Evolutionary conservation across 768 basidiomycete species (phyloP).

Genomic region (Russula virescens): DNA sequence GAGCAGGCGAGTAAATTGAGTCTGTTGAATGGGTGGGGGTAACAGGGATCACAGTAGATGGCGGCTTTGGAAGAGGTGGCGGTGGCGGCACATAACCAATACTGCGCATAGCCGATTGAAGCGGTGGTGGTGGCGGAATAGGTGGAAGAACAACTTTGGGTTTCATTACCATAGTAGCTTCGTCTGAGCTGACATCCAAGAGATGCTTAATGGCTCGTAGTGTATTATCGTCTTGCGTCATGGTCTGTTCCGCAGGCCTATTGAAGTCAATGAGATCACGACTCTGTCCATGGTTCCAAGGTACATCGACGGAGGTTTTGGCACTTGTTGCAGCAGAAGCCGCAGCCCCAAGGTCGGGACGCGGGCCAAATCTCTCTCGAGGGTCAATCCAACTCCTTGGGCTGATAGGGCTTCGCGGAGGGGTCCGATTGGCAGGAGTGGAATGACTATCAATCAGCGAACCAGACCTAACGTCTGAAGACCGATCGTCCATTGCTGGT

Average conservation of each 20-base stretch:
- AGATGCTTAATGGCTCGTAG: constrained; percentile 17
- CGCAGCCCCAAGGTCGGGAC: constrained; percentile 10
- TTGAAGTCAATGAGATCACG: constrained; percentile 22
- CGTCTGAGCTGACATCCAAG: constrained; percentile 18
- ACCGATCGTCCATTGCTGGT: constrained; percentile 21
- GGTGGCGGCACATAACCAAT: constrained; percentile 23
- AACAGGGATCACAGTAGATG: constrained; percentile 12
- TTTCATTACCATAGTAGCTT: constrained; percentile 18
- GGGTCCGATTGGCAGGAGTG: constrained; percentile 28
- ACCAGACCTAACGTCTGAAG: constrained; percentile 9
- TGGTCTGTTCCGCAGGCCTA: constrained; percentile 19
- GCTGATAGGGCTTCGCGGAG: constrained; percentile 61
- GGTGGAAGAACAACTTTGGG: constrained; percentile 21
- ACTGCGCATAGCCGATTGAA: constrained; percentile 9
- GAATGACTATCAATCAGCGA: constrained; percentile 4
- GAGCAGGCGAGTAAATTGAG: constrained; percentile 14
- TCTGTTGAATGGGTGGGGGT: neutral
- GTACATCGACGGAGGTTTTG: neutral
- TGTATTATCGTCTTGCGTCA: constrained; percentile 21
- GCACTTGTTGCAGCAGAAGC: neutral
- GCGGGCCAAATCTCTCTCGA: constrained; percentile 30
- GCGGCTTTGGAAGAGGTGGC: constrained; percentile 20
- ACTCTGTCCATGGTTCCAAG: constrained; percentile 8
- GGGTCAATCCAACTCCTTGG: constrained; percentile 39
- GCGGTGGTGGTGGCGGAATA: constrained; percentile 22